These are phyloP conservation scores for Linnemannia zychae DNA, from an alignment of 192 early-diverging fungal species.

Conservation along the genomic window DNA sequence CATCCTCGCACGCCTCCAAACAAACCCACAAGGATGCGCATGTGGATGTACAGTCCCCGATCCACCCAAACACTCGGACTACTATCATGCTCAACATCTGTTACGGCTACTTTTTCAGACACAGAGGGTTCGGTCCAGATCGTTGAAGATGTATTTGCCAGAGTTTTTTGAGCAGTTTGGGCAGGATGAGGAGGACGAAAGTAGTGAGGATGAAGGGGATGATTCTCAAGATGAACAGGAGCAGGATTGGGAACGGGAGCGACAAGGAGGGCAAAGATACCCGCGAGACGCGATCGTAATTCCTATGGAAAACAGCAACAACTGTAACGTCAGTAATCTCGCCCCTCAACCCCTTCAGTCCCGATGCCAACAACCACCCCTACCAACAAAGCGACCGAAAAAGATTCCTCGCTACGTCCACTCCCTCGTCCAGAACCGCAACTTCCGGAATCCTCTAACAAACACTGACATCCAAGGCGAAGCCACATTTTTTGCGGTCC, in stretches of 20 bases:
- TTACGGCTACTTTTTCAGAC: slow-evolving; percentile 44
- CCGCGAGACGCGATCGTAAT: background rate
- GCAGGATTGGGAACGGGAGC: background rate
- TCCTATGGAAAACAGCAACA: slow-evolving; percentile 4
- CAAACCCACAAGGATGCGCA: slow-evolving; percentile 35
- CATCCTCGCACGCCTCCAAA: slow-evolving; percentile 44
- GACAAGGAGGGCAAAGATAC: background rate
- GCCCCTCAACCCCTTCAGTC: background rate
- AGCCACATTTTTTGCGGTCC: slow-evolving; percentile 39
- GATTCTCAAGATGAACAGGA: background rate
- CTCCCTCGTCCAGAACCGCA: slow-evolving; percentile 41
- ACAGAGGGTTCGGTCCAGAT: slow-evolving; percentile 32
- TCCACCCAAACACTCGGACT: slow-evolving; percentile 42
- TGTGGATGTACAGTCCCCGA: slow-evolving; percentile 44
- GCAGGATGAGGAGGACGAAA: background rate
- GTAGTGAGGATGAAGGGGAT: slow-evolving; percentile 5
- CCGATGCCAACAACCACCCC: background rate
- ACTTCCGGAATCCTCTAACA: slow-evolving; percentile 40
- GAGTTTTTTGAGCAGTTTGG: slow-evolving; percentile 33
- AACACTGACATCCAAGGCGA: slow-evolving; percentile 47
- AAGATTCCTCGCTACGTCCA: slow-evolving; percentile 36
- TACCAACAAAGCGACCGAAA: background rate
- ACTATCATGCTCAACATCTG: slow-evolving; percentile 51
- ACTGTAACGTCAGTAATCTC: background rate
- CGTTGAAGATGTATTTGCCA: slow-evolving; percentile 20